Evolutionary conservation across 768 basidiomycete species (phyloP).

Genomic region (Leucocoprinus birnbaumii): DNA sequence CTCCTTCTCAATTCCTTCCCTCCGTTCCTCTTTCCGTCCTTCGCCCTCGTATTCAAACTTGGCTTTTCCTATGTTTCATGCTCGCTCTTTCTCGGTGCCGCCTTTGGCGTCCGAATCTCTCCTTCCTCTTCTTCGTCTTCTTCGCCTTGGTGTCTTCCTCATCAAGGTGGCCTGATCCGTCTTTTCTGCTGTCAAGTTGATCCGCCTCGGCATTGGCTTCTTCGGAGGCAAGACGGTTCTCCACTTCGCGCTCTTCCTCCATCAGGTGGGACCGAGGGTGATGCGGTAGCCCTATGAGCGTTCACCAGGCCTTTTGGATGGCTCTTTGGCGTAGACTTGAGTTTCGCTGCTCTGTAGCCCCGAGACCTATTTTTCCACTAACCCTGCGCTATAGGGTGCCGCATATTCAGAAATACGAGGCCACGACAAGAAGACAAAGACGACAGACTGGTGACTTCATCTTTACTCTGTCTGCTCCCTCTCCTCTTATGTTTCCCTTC

Average conservation of each 20-base stretch:
- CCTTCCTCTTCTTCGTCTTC: constrained; percentile 49
- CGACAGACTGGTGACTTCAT: constrained; percentile 92
- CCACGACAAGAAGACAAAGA: neutral
- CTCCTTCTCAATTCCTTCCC: too few relatives aligned
- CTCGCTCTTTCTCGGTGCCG: constrained; percentile 35
- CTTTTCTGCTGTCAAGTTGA: constrained; percentile 37
- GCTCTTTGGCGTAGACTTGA: constrained; percentile 75
- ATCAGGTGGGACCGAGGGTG: constrained; percentile 57
- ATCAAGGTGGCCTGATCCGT: neutral
- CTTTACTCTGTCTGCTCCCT: too few relatives aligned
- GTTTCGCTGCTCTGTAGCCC: constrained; percentile 79
- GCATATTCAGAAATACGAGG: constrained; percentile 1
- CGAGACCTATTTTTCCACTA: constrained; percentile 77
- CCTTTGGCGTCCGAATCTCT: constrained; percentile 54
- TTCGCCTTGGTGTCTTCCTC: constrained; percentile 32
- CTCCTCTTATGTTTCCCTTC: too few relatives aligned
- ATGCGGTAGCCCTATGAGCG: constrained; percentile 76
- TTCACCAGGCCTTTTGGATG: constrained; percentile 73
- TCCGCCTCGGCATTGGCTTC: constrained; percentile 60
- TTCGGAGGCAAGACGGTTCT: constrained; percentile 23
- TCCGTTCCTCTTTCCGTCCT: constrained; percentile 49
- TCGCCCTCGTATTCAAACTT: constrained; percentile 23
- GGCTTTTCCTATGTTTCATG: constrained; percentile 28
- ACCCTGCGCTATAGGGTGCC: constrained; percentile 74
- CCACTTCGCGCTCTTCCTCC: constrained; percentile 30